Percentiles rank a stretch among this genome's conserved stretches.
phyloP scores from a whole-genome alignment of 768 basidiomycete genomes.

The Hysterangium stoloniferum region DNA sequence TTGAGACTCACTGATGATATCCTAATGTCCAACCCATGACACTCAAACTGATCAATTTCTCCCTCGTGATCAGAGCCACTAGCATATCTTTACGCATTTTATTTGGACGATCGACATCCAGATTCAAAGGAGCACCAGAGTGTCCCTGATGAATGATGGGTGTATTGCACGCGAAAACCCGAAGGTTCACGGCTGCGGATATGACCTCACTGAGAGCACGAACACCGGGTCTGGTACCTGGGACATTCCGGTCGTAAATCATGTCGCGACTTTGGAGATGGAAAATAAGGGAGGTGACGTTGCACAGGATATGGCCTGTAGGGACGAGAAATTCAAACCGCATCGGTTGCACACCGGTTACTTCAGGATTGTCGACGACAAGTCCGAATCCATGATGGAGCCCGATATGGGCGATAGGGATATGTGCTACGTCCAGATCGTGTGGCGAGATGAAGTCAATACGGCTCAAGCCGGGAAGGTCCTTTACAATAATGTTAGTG shows the following conservation, averaged over 20 bases:
- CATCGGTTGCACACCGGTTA: background rate
- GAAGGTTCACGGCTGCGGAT: slow-evolving; percentile 2
- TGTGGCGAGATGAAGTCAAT: background rate
- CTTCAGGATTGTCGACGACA: background rate
- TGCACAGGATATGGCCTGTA: background rate
- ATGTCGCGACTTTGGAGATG: background rate
- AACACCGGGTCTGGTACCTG: no score
- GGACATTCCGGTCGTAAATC: no score
- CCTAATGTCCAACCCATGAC: background rate
- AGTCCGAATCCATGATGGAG: background rate
- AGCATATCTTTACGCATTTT: background rate
- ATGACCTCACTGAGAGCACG: background rate
- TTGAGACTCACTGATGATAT: background rate
- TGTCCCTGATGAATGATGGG: background rate
- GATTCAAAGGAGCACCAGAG: background rate
- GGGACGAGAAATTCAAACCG: background rate
- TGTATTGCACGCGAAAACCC: slow-evolving; percentile 2
- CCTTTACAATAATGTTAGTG: background rate
- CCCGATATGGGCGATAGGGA: background rate
- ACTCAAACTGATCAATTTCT: slow-evolving; percentile 5
- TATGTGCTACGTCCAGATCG: background rate
- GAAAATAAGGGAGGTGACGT: background rate
- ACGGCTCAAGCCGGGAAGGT: background rate
- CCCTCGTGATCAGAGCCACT: background rate
- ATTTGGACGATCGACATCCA: background rate